Evolutionary conservation across 495 filamentous ascomycete species (phyloP).

Genomic region (Tuber calosporum): DNA sequence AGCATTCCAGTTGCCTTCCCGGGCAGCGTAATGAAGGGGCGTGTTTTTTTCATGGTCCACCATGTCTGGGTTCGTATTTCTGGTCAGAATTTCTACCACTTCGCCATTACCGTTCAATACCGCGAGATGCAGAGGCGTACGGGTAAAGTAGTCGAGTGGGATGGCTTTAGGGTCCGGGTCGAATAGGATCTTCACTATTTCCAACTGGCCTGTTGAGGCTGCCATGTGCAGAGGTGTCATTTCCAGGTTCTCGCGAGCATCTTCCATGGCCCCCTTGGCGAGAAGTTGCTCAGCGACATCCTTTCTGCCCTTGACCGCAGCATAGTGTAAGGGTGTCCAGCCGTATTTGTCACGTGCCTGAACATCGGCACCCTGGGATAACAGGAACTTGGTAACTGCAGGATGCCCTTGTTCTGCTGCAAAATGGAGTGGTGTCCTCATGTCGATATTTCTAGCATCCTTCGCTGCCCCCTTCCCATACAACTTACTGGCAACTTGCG

Average conservation of each 20-base stretch:
- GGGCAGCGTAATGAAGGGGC: constrained; percentile 24
- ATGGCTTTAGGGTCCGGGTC: not conserved
- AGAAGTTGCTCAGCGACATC: not conserved
- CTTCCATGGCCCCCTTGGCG: not conserved
- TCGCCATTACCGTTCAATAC: not conserved
- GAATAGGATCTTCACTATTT: constrained; percentile 10
- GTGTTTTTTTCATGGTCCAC: not conserved
- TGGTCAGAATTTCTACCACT: not conserved
- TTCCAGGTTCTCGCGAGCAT: not conserved
- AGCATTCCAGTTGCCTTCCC: constrained; percentile 8
- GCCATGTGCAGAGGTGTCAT: constrained; percentile 19
- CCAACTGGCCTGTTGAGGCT: not conserved
- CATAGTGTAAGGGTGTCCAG: constrained; percentile 12
- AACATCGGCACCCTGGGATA: constrained; percentile 7
- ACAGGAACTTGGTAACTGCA: not conserved
- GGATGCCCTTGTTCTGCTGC: constrained; percentile 10
- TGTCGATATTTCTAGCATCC: constrained; percentile 8
- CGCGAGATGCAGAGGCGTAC: constrained; percentile 13
- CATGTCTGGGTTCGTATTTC: not conserved
- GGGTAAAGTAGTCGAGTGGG: not conserved
- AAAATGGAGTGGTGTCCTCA: constrained; percentile 21
- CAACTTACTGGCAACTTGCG: not conserved
- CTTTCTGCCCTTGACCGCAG: constrained; percentile 1
- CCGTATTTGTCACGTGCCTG: constrained; percentile 6
- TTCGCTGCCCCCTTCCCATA: not conserved